Base-by-base conservation (phyloP, 495 filamentous ascomycete species). In the Neurospora sp. region DNA sequence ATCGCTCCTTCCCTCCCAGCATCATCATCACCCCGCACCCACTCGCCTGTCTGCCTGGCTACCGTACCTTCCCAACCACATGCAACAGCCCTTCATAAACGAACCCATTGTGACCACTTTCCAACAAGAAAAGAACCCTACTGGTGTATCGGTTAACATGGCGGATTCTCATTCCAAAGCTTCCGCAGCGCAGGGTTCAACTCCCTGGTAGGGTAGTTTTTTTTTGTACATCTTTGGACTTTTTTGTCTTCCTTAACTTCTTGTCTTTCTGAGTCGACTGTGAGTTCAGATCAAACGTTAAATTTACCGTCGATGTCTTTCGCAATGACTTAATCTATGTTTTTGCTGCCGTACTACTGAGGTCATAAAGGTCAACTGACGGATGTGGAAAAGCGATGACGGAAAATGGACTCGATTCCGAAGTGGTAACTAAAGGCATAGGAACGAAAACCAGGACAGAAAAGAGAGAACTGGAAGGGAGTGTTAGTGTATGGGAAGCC, bases 101-200 rank as follows among this genome's bases (percentile, higher is more conserved):
- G 27, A 59, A 27, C 10, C 48, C 6, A 11, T 54, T 12, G 1
- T 9, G 0, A 20, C 0, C 10, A 23, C n/a, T 23, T 54, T 54
- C 2, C 46, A 54, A 31, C 54, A 18, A 66, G 27, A 73, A 23
- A 62, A 31, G 8, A 73, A 73, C 72, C 72, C 20, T 70, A 71
- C 72, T 73, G 69, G 72, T 73, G 69, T 71, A 73, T 71, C 72
- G 72, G 72, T 73, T 73, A 66, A 73, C 72, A 73, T 73, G 70
- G 69, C 72, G 72, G 72, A 73, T 73, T 73, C 72, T 73, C 72
- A 73, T 42, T 35, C 37, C 3, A 10, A 70, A 37, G 31, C 6
- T 54, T 73, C 72, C 72, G 46, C 71, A 70, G 70, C 73, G 70
- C 70, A 71, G 69, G 73, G 73, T 70, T 70, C 71, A 69, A 66